Conservation (phyloP, 495 filamentous ascomycete species). For the Halenospora varia region DNA sequence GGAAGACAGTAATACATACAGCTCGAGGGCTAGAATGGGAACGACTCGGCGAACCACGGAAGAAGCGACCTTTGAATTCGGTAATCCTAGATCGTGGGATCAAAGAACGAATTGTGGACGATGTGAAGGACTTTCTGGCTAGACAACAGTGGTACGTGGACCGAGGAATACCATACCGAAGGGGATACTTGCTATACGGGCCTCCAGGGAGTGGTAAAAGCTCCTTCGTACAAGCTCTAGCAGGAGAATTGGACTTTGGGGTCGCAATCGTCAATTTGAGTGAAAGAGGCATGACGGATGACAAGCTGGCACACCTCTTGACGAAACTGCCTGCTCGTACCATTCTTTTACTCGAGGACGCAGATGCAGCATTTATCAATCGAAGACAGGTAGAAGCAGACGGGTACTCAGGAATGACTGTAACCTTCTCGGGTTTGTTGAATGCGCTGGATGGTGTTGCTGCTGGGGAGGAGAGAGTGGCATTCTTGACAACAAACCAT, state of each 20-base stretch:
- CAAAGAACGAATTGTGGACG: constrained; percentile 77
- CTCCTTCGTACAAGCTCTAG: constrained; percentile 92
- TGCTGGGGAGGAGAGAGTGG: constrained; percentile 89
- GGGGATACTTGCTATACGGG: constrained; percentile 91
- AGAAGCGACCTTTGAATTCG: constrained; percentile 82
- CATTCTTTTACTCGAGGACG: constrained; percentile 87
- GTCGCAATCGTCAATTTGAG: constrained; percentile 93
- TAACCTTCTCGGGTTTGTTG: constrained; percentile 90
- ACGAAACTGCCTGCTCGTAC: constrained; percentile 84
- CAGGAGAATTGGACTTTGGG: constrained; percentile 87
- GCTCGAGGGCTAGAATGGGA: constrained; percentile 76
- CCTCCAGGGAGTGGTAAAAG: constrained; percentile 95
- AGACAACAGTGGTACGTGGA: constrained; percentile 88
- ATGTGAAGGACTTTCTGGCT: constrained; percentile 78
- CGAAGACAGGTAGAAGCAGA: constrained; percentile 73
- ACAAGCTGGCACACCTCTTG: constrained; percentile 81
- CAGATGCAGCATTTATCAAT: constrained; percentile 88
- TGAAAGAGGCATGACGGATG: constrained; percentile 89
- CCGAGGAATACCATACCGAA: constrained; percentile 89
- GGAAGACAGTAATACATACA: constrained; percentile 92
- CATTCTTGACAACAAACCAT: constrained; percentile 95
- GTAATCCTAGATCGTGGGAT: constrained; percentile 85
- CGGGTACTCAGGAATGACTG: constrained; percentile 84
- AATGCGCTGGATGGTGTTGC: constrained; percentile 94
- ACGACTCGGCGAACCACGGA: constrained; percentile 79